phyloP scores from a whole-genome alignment of 257 asterid species.

The Coffea canephora region DNA sequence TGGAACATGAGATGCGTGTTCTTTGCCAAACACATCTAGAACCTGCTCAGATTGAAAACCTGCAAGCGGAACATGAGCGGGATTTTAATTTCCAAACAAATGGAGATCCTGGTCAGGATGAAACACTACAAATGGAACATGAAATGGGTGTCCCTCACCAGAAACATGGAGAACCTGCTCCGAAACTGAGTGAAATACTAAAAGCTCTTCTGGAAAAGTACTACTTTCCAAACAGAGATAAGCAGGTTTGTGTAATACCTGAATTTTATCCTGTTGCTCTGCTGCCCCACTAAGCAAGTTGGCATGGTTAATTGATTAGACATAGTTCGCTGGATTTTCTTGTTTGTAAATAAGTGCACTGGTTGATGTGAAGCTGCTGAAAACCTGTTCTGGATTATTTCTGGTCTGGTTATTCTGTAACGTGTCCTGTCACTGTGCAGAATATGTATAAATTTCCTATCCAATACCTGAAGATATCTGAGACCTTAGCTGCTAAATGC shows the following conservation, averaged over 20 bases:
- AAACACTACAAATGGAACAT: constrained; percentile 24
- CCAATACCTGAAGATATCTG: too few relatives aligned
- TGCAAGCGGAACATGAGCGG: constrained; percentile 1
- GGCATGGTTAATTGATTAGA: neutral
- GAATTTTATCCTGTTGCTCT: too few relatives aligned
- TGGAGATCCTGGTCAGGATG: constrained; percentile 29
- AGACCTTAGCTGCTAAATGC: too few relatives aligned
- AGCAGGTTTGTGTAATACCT: constrained; percentile 32
- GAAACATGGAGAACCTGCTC: constrained; percentile 28
- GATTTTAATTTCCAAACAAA: constrained; percentile 21
- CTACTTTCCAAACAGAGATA: constrained; percentile 25
- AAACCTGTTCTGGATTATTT: too few relatives aligned
- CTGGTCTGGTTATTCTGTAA: too few relatives aligned
- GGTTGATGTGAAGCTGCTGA: too few relatives aligned
- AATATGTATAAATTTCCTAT: too few relatives aligned
- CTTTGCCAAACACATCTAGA: constrained; percentile 23
- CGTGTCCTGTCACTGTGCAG: too few relatives aligned
- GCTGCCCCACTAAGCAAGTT: neutral
- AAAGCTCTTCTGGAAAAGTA: constrained; percentile 34
- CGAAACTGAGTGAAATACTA: constrained; percentile 27
- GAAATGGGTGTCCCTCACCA: constrained; percentile 18
- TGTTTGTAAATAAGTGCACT: too few relatives aligned
- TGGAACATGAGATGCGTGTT: constrained; percentile 10
- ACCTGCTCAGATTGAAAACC: constrained; percentile 28
- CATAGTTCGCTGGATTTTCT: neutral